Evolutionary conservation across 2,329 filamentous ascomycete species (phyloP).

Genomic region (Xylaria sp.): DNA sequence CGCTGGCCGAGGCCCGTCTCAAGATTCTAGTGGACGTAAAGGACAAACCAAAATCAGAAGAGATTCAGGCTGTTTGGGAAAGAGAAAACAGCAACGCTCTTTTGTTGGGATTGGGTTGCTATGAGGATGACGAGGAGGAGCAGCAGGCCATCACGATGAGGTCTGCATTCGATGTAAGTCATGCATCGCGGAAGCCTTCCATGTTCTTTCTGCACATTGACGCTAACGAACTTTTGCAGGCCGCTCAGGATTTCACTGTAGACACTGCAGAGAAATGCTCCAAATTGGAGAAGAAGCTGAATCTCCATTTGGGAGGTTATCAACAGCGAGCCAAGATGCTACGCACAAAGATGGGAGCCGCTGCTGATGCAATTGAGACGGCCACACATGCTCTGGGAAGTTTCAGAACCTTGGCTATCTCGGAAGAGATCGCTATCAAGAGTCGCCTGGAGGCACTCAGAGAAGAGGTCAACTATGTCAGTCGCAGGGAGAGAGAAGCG

Average conservation of each 20-base stretch:
- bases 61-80: constrained; percentile 51
- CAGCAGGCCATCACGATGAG: constrained; percentile 59
- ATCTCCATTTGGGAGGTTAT: constrained; percentile 82
- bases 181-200: background rate
- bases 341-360: constrained; percentile 71
- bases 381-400: constrained; percentile 66
- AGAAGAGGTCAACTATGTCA: constrained; percentile 78
- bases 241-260: constrained; percentile 67
- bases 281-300: constrained; percentile 91
- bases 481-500: constrained; percentile 77
- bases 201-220: background rate
- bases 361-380: constrained; percentile 67
- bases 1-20: constrained; percentile 68
- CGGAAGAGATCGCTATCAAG: constrained; percentile 70
- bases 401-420: constrained; percentile 69
- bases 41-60: constrained; percentile 42
- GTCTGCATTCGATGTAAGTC: constrained; percentile 66
- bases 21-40: constrained; percentile 68
- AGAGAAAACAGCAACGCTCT: constrained; percentile 48
- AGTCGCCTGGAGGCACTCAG: constrained; percentile 68
- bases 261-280: constrained; percentile 72
- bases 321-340: constrained; percentile 78
- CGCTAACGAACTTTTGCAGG: constrained; percentile 38
- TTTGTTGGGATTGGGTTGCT: constrained; percentile 77
- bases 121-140: constrained; percentile 70